Conservation (phyloP, 148 eudicot species). For the Fagopyrum tataricum region DNA sequence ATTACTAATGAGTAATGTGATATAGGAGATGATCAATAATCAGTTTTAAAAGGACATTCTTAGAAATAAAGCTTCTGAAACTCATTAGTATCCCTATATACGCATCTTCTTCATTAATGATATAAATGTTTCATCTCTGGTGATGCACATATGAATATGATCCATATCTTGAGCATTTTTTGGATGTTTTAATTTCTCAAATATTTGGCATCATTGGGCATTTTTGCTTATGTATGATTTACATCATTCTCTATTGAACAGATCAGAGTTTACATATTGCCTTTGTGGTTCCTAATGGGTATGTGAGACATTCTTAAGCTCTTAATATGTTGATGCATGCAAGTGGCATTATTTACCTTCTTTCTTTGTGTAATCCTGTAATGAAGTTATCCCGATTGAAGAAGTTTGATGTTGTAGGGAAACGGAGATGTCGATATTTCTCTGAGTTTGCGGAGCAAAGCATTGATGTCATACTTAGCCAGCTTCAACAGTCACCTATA, state of each 20-base stretch:
- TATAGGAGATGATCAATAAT: background rate
- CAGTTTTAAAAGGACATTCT: background rate
- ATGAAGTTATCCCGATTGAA: background rate
- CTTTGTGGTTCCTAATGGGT: conserved; percentile 81
- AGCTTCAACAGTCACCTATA: conserved; percentile 18
- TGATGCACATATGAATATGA: background rate
- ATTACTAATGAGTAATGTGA: background rate
- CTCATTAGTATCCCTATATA: background rate
- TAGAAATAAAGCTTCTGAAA: background rate
- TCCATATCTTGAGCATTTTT: background rate
- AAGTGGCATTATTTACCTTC: background rate
- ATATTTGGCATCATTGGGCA: background rate
- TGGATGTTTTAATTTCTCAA: background rate
- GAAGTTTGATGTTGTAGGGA: conserved; percentile 32
- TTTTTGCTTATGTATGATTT: background rate
- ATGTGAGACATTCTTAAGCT: conserved; percentile 18
- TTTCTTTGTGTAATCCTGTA: background rate
- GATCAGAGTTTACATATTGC: conserved; percentile 62
- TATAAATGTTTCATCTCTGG: background rate
- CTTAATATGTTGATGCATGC: background rate
- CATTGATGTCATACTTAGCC: conserved; percentile 25
- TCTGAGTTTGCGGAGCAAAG: conserved; percentile 43
- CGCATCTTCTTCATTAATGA: background rate
- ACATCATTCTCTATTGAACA: conserved; percentile 26
- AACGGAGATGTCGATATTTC: conserved; percentile 44